phyloP scores from a whole-genome alignment of 345 rosid species.

The Linum tenue region DNA sequence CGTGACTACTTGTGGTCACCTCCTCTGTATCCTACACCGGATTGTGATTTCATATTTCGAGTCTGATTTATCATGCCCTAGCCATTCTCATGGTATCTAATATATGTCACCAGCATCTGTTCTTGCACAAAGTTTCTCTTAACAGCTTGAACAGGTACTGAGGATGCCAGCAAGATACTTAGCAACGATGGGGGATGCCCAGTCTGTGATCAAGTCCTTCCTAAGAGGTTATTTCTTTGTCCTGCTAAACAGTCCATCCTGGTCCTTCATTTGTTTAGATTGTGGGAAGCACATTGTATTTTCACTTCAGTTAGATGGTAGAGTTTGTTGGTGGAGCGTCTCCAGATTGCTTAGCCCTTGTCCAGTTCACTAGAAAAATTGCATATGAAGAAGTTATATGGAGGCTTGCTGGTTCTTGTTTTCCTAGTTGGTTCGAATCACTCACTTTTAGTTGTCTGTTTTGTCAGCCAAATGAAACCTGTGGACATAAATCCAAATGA shows the following conservation, averaged over 20 bases:
- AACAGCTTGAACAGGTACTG: constrained; percentile 55
- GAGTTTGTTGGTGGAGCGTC: not conserved
- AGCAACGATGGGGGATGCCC: constrained; percentile 87
- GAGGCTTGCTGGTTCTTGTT: not conserved
- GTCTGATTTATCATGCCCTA: not conserved
- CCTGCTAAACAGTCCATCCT: not conserved
- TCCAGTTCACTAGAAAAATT: not conserved
- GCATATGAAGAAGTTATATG: not conserved
- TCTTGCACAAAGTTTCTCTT: constrained; percentile 30
- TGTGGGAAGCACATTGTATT: not conserved
- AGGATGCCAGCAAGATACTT: constrained; percentile 87
- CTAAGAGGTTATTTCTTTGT: constrained; percentile 53
- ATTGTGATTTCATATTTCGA: constrained; percentile 7
- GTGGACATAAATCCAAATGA: constrained; percentile 88
- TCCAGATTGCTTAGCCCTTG: not conserved
- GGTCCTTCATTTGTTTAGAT: not conserved
- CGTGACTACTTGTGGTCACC: constrained; percentile 83
- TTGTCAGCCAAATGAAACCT: constrained; percentile 71
- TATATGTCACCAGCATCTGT: not conserved
- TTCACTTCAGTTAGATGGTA: not conserved
- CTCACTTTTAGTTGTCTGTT: not conserved
- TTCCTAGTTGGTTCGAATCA: not conserved
- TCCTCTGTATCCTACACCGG: constrained; percentile 59
- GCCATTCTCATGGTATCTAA: not conserved
- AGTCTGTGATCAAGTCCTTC: constrained; percentile 89